Evolutionary conservation across 805 yeast species (phyloP).

Genomic region (Saccharomycopsis sp.): DNA sequence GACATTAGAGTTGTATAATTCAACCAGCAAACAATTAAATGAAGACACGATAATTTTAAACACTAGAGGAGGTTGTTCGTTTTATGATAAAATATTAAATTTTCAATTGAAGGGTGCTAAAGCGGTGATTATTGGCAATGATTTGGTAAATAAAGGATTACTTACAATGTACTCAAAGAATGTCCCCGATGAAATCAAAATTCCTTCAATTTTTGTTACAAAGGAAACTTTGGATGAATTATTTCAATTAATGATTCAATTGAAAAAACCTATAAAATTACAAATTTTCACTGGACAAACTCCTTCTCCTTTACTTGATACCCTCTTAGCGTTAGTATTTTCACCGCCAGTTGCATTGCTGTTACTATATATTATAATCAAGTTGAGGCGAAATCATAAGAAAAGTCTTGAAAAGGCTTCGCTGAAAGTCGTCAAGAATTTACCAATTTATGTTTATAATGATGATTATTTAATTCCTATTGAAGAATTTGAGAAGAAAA

Average conservation of each 20-base stretch:
- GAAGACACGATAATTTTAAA: slow-evolving; percentile 13
- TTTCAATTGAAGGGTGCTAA: slow-evolving; percentile 39
- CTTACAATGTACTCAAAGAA: slow-evolving; percentile 48
- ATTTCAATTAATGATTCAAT: slow-evolving; percentile 20
- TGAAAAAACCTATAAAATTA: slow-evolving; percentile 17
- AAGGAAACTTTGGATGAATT: slow-evolving; percentile 33
- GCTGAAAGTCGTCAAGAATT: slow-evolving; percentile 9
- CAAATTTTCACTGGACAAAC: slow-evolving; percentile 25
- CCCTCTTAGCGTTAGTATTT: slow-evolving; percentile 31
- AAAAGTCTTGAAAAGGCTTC: slow-evolving; percentile 15
- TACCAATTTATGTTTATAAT: slow-evolving; percentile 18
- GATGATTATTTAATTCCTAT: slow-evolving; percentile 19
- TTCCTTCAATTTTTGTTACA: slow-evolving; percentile 49
- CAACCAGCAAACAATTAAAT: background rate
- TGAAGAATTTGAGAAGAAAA: slow-evolving; percentile 11
- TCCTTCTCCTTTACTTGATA: slow-evolving; percentile 29
- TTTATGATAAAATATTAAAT: slow-evolving; percentile 43
- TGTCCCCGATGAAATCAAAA: slow-evolving; percentile 35
- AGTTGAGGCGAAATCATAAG: slow-evolving; percentile 12
- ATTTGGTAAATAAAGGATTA: slow-evolving; percentile 38
- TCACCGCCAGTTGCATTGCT: slow-evolving; percentile 28
- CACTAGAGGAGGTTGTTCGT: slow-evolving; percentile 46
- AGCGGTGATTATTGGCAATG: slow-evolving; percentile 52
- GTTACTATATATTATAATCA: slow-evolving; percentile 13
- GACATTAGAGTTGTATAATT: background rate